Conservation (phyloP, 106 monocot genomes). For the Dioscorea dumetorum region DNA sequence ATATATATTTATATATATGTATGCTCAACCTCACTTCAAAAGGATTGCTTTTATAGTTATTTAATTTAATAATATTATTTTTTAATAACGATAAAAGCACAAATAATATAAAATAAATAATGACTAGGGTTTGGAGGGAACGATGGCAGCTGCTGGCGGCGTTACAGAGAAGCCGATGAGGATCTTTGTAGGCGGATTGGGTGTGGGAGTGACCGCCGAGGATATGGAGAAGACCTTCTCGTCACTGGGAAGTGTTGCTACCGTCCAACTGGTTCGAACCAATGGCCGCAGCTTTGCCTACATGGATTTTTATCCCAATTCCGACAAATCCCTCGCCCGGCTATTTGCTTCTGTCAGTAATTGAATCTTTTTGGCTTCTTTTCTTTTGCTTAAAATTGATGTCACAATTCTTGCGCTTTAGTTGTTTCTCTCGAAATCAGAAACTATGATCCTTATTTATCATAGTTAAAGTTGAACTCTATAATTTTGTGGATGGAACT, state of each 20-base stretch:
- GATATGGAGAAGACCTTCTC: constrained; percentile 72
- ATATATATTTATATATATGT: too few relatives aligned
- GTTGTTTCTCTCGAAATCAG: neutral
- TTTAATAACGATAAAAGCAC: too few relatives aligned
- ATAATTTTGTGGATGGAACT: too few relatives aligned
- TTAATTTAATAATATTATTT: too few relatives aligned
- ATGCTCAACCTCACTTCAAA: too few relatives aligned
- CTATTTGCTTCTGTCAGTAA: constrained; percentile 79
- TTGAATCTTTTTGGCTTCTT: too few relatives aligned
- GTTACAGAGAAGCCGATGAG: constrained; percentile 12
- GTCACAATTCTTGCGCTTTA: too few relatives aligned
- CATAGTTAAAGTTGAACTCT: neutral
- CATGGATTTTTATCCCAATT: constrained; percentile 78
- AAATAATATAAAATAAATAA: too few relatives aligned
- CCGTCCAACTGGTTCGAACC: constrained; percentile 61
- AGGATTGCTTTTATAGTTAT: too few relatives aligned
- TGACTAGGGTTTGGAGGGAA: too few relatives aligned
- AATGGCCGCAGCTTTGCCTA: constrained; percentile 68
- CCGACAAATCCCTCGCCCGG: constrained; percentile 63
- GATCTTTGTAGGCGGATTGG: constrained; percentile 62
- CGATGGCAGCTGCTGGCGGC: too few relatives aligned
- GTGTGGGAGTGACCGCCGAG: constrained; percentile 33
- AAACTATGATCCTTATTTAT: neutral
- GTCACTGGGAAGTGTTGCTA: constrained; percentile 41
- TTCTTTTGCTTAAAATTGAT: neutral